phyloP scores from a whole-genome alignment of 176 grass and related monocot genomes.

The Eremochloa ophiuroides region DNA sequence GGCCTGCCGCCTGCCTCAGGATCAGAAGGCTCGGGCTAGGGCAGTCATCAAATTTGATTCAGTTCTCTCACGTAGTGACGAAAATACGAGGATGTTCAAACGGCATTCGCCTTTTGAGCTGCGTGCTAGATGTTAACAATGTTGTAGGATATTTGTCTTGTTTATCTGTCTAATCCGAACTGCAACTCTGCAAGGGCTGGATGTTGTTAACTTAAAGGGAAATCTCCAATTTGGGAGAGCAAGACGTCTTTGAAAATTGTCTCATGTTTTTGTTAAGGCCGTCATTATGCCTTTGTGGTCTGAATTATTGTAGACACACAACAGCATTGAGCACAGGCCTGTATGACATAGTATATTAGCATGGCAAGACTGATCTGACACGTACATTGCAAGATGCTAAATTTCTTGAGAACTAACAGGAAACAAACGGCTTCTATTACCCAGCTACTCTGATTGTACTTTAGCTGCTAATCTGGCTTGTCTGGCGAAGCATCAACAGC shows the following conservation, averaged over 20 bases:
- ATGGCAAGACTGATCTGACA: too few species aligned
- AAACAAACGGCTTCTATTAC: too few species aligned
- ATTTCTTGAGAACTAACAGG: neutral
- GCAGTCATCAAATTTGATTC: neutral
- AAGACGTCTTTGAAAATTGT: neutral
- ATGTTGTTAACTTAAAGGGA: neutral
- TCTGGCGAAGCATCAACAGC: too few species aligned
- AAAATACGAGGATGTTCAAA: slow-evolving; percentile 12
- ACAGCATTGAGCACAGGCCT: too few species aligned
- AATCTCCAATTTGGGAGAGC: neutral
- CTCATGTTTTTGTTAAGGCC: neutral
- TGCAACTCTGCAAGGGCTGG: too few species aligned
- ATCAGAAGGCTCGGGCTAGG: neutral
- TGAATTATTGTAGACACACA: neutral
- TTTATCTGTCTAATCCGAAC: neutral
- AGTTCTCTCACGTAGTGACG: neutral
- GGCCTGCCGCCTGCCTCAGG: neutral
- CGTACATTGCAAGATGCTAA: neutral
- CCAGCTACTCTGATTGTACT: too few species aligned
- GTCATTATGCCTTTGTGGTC: neutral
- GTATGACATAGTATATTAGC: too few species aligned
- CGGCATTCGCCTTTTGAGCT: neutral
- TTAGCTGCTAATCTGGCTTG: too few species aligned
- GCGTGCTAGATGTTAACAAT: neutral
- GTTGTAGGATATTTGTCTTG: neutral